Evolutionary conservation across 2,329 filamentous ascomycete species (phyloP).

Genomic region (Alternaria solani): DNA sequence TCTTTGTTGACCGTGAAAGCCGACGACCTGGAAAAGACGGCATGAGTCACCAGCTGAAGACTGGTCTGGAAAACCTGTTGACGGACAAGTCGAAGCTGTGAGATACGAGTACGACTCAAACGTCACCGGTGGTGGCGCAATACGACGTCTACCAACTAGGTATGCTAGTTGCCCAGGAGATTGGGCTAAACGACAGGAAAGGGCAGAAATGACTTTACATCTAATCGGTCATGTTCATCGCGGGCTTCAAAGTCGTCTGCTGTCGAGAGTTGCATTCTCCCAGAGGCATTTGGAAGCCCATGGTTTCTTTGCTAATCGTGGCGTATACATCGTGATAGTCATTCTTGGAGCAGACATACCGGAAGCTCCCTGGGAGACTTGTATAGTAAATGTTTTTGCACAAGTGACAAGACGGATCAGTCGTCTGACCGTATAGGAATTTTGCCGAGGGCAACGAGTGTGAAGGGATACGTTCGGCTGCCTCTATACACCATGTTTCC

Average conservation of each 20-base stretch:
- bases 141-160: not conserved
- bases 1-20: conserved; percentile 81
- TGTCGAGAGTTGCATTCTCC: not conserved
- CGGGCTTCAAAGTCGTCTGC: too few relatives aligned
- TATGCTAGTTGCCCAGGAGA: not conserved
- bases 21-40: conserved; percentile 71
- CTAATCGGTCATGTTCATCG: not conserved
- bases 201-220: too few relatives aligned
- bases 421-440: not conserved
- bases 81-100: conserved; percentile 38
- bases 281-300: not conserved
- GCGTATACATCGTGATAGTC: not conserved
- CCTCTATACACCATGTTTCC: not conserved
- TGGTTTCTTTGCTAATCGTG: not conserved
- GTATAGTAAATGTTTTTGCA: not conserved
- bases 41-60: conserved; percentile 67
- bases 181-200: not conserved
- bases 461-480: not conserved
- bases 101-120: not conserved
- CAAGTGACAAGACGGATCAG: not conserved
- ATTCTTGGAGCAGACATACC: not conserved
- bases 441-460: not conserved
- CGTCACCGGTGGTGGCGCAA: not conserved
- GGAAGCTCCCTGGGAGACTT: not conserved
- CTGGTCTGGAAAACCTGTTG: conserved; percentile 47